Percentiles rank a stretch among this genome's conserved stretches.
Evolutionary conservation across 2,329 filamentous ascomycete species (phyloP).

Genomic region (Colletotrichum sp.): DNA sequence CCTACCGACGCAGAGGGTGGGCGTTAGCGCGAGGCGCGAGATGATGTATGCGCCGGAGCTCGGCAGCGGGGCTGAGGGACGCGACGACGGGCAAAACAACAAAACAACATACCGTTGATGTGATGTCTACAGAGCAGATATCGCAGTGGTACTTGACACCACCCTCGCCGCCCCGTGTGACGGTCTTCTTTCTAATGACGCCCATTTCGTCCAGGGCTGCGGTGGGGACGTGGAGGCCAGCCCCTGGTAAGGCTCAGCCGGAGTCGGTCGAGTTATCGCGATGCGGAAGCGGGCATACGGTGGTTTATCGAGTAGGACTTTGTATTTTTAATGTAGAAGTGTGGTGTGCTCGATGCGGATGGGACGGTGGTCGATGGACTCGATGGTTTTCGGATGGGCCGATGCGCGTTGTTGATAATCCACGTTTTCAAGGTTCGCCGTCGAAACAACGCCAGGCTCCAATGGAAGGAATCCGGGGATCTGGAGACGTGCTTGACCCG

Average conservation of each 20-base stretch:
- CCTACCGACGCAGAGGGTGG: conserved; percentile 60
- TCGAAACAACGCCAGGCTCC: conserved; percentile 14
- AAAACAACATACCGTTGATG: conserved; percentile 77
- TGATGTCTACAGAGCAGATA: conserved; percentile 95
- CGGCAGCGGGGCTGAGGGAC: not conserved
- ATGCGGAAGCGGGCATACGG: not conserved
- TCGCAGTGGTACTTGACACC: conserved; percentile 97
- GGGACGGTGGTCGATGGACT: not conserved
- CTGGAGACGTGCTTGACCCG: not conserved
- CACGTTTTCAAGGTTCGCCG: not conserved
- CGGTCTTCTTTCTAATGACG: conserved; percentile 95
- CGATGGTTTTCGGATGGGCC: conserved; percentile 5
- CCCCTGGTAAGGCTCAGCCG: conserved; percentile 20
- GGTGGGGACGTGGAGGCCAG: conserved; percentile 19
- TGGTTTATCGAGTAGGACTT: not conserved
- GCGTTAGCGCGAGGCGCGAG: not conserved
- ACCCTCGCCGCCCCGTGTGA: conserved; percentile 82
- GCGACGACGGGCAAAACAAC: not conserved
- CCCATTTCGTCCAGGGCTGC: conserved; percentile 66
- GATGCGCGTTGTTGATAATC: not conserved
- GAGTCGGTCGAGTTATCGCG: conserved; percentile 3
- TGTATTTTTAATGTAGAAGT: not conserved
- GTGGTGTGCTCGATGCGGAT: not conserved
- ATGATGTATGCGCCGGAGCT: not conserved
- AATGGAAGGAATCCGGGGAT: conserved; percentile 4